Conservation (phyloP, 1,284 basidiomycete species). For the Marasmius sp. region DNA sequence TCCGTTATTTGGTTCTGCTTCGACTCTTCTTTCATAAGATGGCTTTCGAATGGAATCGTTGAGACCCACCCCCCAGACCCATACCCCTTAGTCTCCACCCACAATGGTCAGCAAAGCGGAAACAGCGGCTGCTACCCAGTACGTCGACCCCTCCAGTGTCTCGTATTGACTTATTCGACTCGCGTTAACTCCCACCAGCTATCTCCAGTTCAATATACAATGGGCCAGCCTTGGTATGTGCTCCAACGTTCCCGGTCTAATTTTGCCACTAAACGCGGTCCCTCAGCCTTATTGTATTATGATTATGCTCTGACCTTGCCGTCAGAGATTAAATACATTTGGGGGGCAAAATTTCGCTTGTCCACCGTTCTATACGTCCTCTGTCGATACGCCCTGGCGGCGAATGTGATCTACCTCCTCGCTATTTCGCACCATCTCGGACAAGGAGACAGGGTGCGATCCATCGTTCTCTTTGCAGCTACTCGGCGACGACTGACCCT, state of each 20-base stretch:
- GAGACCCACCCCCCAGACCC: too few species aligned
- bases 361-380: slow-evolving; percentile 34
- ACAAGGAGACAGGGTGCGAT: slow-evolving; percentile 14
- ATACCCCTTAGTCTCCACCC: too few species aligned
- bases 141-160: not conserved
- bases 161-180: not conserved
- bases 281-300: slow-evolving; percentile 27
- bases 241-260: not conserved
- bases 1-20: too few species aligned
- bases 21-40: too few species aligned
- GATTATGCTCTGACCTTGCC: slow-evolving; percentile 33
- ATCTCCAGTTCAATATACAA: not conserved
- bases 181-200: not conserved
- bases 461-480: not conserved
- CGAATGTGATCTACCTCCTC: slow-evolving; percentile 33
- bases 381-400: slow-evolving; percentile 34
- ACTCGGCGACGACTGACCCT: not conserved
- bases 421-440: slow-evolving; percentile 24
- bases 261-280: not conserved
- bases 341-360: slow-evolving; percentile 26
- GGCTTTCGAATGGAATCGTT: too few species aligned
- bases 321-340: slow-evolving; percentile 31
- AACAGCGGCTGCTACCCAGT: not conserved
- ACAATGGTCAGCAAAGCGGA: not conserved
- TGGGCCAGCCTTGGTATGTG: not conserved